Evolutionary conservation across 148 eudicot genomes (phyloP).

Genomic region (Rhododendron mucronatum): DNA sequence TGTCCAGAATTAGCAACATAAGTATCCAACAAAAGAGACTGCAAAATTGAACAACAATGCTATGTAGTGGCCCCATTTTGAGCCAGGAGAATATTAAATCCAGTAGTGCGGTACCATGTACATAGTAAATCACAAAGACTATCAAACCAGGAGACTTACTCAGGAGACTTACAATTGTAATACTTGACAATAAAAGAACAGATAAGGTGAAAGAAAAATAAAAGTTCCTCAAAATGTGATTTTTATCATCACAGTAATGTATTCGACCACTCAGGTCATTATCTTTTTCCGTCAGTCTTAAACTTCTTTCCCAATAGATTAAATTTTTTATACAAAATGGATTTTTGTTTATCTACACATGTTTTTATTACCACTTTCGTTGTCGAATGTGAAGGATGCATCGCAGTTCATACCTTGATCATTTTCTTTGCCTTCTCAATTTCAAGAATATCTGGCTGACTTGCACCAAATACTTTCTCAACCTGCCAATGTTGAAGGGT

Average conservation of each 20-base stretch:
- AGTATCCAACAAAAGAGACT: no score
- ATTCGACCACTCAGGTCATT: no score
- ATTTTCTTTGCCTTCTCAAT: conserved; percentile 79
- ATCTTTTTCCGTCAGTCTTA: no score
- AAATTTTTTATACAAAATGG: not conserved
- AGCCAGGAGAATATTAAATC: no score
- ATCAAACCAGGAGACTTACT: not conserved
- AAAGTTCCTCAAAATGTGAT: not conserved
- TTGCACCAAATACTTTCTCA: conserved; percentile 67
- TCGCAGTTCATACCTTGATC: conserved; percentile 49
- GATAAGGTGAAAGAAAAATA: not conserved
- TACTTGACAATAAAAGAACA: not conserved
- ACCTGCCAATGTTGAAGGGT: conserved; percentile 42
- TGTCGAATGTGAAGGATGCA: conserved; percentile 32
- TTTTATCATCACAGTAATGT: not conserved
- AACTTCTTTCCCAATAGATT: not conserved
- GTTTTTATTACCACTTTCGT: conserved; percentile 51
- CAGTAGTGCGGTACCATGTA: no score
- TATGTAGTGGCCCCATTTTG: no score
- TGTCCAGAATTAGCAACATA: no score
- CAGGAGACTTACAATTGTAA: not conserved
- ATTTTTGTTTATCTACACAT: not conserved
- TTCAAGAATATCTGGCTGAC: conserved; percentile 70
- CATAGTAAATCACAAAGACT: no score
- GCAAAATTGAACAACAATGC: no score